Evolutionary conservation across 345 rosid species (phyloP), one percentile per base, ranked within the genome.

Genomic region (Iberis pinnata): DNA sequence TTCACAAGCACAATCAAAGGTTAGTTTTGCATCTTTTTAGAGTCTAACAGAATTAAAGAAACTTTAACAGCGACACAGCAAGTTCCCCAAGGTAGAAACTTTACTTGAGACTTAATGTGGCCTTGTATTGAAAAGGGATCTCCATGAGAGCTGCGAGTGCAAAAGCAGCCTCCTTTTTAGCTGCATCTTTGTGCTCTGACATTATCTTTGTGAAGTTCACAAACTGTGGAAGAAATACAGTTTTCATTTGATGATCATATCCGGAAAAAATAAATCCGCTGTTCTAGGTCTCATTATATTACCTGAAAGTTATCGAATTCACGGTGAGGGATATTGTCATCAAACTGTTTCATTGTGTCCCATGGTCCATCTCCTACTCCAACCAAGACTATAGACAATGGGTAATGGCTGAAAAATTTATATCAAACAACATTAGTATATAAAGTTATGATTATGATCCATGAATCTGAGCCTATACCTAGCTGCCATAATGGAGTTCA

Each of bases 361-460:
- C 98, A 90, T 10, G 98, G 96, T 53, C 98, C 98, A 73, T 89
- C 97, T 56, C 98, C 98, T 29, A 89, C 89, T 43, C 98, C 98
- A 61, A 89, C 82, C 74, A 89, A 73, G 72, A 89, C 63, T 7
- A 89, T 89, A 14, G 98, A 89, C 57, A 89, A 78, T 49, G 97
- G 92, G 64, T 73, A 82, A 9, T 73, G 78, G 72, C 98, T 90
- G 77, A 56, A 56, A 18, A 19, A 9, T 18, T 16, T 12, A 4
- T n/a, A 45, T 1, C 44, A 32, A 22, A 40, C 22, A 38, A 9
- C 6, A 22, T 39, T 24, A 46, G 49, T 31, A 59, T 31, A 59
- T 48, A 19, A 15, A 18, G 17, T 17, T 14, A 14, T 27, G 39
- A 60, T 18, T 49, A 47, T 31, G 18, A 39, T 20, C 10, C 4